Evolutionary conservation across 306 rosid genomes (phyloP), one percentile per base, ranked within the genome.

Genomic region (Medicago lupulina): DNA sequence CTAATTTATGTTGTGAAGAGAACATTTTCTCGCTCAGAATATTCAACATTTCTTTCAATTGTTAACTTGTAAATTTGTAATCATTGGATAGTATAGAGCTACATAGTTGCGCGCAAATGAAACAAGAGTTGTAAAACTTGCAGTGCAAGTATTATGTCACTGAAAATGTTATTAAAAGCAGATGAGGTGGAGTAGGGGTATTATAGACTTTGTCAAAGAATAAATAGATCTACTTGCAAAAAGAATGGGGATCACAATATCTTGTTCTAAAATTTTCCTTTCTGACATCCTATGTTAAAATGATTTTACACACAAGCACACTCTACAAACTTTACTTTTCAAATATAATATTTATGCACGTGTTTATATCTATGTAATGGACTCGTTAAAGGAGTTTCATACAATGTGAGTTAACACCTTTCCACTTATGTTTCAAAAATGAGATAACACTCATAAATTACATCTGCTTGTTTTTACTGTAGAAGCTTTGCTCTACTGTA

Each of bases 381-480:
- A 75, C 55, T 63, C 63, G n/a, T 71, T 79, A 17, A 31, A 65
- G 74, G 70, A 65, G 70, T 73, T 6, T 61, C 44, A 79, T 23
- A 19, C 15, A n/a, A 13, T 14, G 58, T 71, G 63, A 10, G 36
- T 57, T 57, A 5, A n/a, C 25, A 39, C 36, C 36, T 49, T 28
- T 62, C 46, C 46, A 19, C 66, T 61, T 19, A 21, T 23, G 25
- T 36, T 46, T 19, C 15, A n/a, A 38, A 43, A 28, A 41, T 41
- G 36, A 12, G 36, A 77, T 12, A 21, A 17, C 67, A 12, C 57
- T 79, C 46, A 38, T 61, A 14, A 60, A 62, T 31, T 69, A 15
- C 62, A 38, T 16, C 47, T 34, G 46, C 40, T 59, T 28, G 8
- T 58, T 69, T 44, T n/a, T 18, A 31, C 36, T 17, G 40, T 44